Evolutionary conservation across 208 protist genomes (phyloP).

Genomic region (Leishmania tarentolae): DNA sequence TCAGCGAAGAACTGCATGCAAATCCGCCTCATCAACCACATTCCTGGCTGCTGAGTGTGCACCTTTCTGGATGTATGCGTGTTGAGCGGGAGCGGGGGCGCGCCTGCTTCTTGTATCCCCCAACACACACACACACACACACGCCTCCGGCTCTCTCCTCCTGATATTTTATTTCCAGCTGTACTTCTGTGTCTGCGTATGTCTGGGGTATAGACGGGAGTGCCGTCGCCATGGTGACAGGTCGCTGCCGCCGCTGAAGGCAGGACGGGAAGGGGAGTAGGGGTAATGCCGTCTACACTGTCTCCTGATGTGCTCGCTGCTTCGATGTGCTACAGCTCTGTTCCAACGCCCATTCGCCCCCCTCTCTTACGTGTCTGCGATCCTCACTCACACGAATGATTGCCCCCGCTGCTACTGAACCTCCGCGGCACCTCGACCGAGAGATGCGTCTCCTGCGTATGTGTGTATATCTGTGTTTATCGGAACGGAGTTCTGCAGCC

Average conservation of each 20-base stretch:
- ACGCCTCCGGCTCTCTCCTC: background rate
- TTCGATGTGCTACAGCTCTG: constrained; percentile 3
- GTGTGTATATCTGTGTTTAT: background rate
- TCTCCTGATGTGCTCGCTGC: constrained; percentile 1
- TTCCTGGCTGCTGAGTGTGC: background rate
- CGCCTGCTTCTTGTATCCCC: background rate
- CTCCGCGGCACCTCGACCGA: background rate
- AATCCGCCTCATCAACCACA: background rate
- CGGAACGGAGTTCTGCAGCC: background rate
- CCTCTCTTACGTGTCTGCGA: background rate
- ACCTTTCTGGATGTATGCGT: background rate
- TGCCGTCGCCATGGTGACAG: background rate
- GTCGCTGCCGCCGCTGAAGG: background rate
- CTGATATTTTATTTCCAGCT: background rate
- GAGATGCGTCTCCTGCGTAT: background rate
- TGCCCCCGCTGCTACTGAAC: background rate
- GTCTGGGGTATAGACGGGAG: background rate
- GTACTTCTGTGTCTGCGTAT: background rate
- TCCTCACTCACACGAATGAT: background rate
- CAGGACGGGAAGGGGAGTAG: background rate
- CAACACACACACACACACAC: no score
- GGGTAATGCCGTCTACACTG: background rate
- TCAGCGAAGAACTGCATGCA: background rate
- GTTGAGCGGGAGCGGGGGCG: background rate
- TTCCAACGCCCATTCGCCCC: background rate